Base-by-base conservation (phyloP, 352 stramenopile species). In the Pythium periplocum region DNA sequence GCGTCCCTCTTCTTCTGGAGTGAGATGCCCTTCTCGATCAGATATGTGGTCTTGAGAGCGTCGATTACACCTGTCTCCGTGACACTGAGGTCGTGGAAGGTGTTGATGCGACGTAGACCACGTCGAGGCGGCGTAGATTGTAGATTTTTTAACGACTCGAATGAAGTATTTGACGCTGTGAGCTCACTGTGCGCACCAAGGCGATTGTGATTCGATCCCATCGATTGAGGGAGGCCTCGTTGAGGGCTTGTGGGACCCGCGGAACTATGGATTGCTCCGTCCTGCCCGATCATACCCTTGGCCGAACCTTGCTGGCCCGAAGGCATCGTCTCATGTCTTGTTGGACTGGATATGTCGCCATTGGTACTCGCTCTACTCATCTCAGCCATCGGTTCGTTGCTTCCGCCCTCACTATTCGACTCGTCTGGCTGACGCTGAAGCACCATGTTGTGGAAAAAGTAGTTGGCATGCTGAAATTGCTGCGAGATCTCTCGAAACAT, bases 1-100 rank as follows among this genome's bases (percentile, higher is more conserved):
- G 68, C 48, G 11, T 72, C 66, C 3, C 59, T 73, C 53, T 86
- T 69, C 17, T 72, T 52, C 37, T 83, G 64, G 44, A 88, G 74
- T 1, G 71, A 86, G 47, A 92, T 89, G 34, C 59, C 61, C 46
- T 88, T 89, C 38, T 88, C 82, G 40, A 86, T 78, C 17, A 92
- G 45, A 48, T 89, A 90, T 8, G 69, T 68, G 0, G 74, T 65
- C 12, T 78, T 76, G 6, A 90, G 55, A 10, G 73, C 68, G 43
- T 87, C 80, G 35, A 90, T 75, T 11, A 86, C 52, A 6, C 54
- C 61, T 0, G 72, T 66, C 41, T 87, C 77, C 3, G 75, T 71
- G 9, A 59, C 30, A 6, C 68, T 77, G 30, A 92, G 57, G 35
- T 86, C 77, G 48, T 85, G 73, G 50, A 92, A 75, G 17, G 68